Evolutionary conservation across 495 filamentous ascomycete species (phyloP), one percentile per base, ranked within the genome.

Genomic region (Tetracladium marchalianum): DNA sequence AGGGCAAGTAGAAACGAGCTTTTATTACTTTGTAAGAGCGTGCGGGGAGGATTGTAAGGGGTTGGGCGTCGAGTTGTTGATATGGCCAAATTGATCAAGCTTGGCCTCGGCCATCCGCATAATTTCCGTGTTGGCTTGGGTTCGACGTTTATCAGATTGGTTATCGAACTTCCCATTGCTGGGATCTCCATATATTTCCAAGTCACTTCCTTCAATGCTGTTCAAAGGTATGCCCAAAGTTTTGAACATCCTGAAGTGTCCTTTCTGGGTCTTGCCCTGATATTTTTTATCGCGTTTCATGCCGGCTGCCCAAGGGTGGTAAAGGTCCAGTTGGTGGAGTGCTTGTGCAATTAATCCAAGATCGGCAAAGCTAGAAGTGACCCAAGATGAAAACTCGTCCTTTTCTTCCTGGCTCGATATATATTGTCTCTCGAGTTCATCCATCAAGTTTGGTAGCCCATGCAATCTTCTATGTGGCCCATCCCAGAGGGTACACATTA

Each of bases 21-120:
- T 54, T 52, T 52, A 78, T 76, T 32, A 71, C 66, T 44, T 71
- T 73, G 33, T 66, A 53, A 6, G 67, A 58, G 5, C 73, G 69
- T 5, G 57, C 47, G 31, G 70, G 62, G 31, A 80, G 65, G 1
- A 34, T 32, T 52, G 75, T 59, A 0, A 50, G 56, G 11, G 58
- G 58, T 36, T 59, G 58, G 11, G 31, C 1, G 43, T 60, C 52
- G 9, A 18, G 35, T 39, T 12, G 39, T 46, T 16, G 22, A 27
- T 44, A 40, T 6, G 18, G 36, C 77, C 76, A 81, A 78, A 74
- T 0, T 12, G 27, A 49, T 78, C 74, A 5, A 79, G 60, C 46
- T 67, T 63, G 0, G 42, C 31, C 44, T 81, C 75, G 2, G 73
- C 73, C 6, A 33, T 15, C 17, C 60, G 60, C 56, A 75, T 66